Evolutionary conservation across 768 basidiomycete species (phyloP).

Genomic region (Neoboletus brunneissimus): DNA sequence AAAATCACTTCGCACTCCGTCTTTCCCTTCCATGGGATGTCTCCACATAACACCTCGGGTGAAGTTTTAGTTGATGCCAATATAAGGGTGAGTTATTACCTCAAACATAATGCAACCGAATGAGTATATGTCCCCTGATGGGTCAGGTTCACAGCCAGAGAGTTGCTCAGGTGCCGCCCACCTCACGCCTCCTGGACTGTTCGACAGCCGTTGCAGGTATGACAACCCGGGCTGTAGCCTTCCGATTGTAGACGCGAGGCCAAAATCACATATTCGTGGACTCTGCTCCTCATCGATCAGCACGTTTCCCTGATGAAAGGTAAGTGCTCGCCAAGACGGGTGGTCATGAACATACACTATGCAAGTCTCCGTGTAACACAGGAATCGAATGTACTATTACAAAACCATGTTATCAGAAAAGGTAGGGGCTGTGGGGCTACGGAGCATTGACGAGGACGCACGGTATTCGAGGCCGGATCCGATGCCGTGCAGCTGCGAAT

Average conservation of each 20-base stretch:
- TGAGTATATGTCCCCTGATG: constrained; percentile 1
- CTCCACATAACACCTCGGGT: not conserved
- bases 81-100: not conserved
- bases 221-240: not conserved
- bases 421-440: too few relatives aligned
- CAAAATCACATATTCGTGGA: not conserved
- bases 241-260: not conserved
- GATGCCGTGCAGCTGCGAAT: not conserved
- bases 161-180: constrained; percentile 5
- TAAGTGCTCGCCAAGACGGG: not conserved
- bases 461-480: constrained; percentile 1
- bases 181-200: not conserved
- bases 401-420: not conserved
- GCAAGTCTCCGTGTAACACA: not conserved
- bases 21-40: constrained; percentile 6
- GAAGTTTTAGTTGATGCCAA: not conserved
- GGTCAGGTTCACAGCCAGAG: not conserved
- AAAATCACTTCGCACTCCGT: not conserved
- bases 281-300: not conserved
- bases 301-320: not conserved
- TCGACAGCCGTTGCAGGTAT: not conserved
- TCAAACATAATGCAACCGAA: constrained; percentile 2
- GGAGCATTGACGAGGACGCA: not conserved
- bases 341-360: not conserved
- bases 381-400: not conserved